Conservation (phyloP, 2,329 filamentous ascomycete species). For the Fusarium domesticum region DNA sequence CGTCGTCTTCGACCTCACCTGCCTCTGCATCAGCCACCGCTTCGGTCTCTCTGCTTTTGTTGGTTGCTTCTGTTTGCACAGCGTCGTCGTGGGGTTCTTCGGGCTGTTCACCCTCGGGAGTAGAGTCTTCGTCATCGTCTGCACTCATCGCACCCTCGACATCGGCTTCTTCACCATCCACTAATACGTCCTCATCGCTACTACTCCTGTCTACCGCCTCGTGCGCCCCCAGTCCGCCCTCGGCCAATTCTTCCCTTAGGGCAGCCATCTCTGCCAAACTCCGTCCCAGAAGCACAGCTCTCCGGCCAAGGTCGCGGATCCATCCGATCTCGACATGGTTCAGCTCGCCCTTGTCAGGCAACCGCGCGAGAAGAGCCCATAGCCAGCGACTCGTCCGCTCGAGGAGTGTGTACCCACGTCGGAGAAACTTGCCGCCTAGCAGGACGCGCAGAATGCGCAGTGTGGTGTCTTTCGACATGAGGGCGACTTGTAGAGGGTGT, state of each 20-base stretch:
- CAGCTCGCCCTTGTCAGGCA: constrained; percentile 72
- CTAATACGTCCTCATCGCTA: constrained; percentile 38
- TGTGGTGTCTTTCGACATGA: constrained; percentile 65
- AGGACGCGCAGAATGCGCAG: constrained; percentile 65
- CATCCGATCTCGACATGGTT: constrained; percentile 71
- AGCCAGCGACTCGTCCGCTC: constrained; percentile 75
- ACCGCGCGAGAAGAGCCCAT: constrained; percentile 75
- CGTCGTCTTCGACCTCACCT: constrained; percentile 27
- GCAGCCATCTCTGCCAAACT: constrained; percentile 53
- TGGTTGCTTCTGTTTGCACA: background rate
- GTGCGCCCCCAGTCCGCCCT: constrained; percentile 40
- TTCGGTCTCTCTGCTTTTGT: background rate
- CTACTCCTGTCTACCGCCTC: constrained; percentile 48
- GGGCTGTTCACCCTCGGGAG: constrained; percentile 22
- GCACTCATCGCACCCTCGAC: constrained; percentile 28
- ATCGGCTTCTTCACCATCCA: constrained; percentile 32
- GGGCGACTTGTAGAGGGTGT: constrained; percentile 55
- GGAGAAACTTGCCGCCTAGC: constrained; percentile 62
- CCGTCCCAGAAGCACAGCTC: constrained; percentile 61
- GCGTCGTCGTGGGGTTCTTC: constrained; percentile 1
- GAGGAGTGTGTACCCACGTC: constrained; percentile 56
- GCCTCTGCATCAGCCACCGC: constrained; percentile 23
- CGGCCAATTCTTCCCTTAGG: constrained; percentile 42
- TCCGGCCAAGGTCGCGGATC: constrained; percentile 75
- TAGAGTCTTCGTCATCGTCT: constrained; percentile 7